A percentile compares a stretch with the other conserved stretches of the same genome.
Conservation (phyloP, 2,329 filamentous ascomycete genomes). For the Colletotrichum sp. region DNA sequence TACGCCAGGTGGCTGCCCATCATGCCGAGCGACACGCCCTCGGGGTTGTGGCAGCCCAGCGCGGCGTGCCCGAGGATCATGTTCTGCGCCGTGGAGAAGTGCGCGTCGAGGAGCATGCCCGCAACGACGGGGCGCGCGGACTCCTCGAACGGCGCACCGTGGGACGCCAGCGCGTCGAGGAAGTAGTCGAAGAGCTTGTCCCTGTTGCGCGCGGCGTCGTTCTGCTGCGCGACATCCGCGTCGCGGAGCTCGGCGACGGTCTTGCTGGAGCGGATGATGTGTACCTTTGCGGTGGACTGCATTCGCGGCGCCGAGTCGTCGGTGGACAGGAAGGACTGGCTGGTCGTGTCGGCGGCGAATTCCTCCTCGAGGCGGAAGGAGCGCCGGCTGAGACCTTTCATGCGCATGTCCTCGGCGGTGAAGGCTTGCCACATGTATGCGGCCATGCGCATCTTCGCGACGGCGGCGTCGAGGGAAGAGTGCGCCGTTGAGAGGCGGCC, state of each 20-base stretch:
- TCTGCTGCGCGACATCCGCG: conserved; percentile 69
- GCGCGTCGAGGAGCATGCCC: conserved; percentile 71
- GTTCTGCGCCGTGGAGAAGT: conserved; percentile 65
- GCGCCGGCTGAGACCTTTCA: conserved; percentile 70
- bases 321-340: conserved; percentile 29
- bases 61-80: conserved; percentile 72
- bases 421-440: conserved; percentile 81
- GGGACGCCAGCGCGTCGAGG: conserved; percentile 48
- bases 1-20: conserved; percentile 76
- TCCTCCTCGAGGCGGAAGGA: conserved; percentile 78
- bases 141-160: conserved; percentile 34
- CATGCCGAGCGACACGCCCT: conserved; percentile 68
- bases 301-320: neutral
- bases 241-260: conserved; percentile 71
- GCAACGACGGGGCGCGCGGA: conserved; percentile 66
- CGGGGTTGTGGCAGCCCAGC: conserved; percentile 55
- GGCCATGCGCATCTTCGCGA: conserved; percentile 74
- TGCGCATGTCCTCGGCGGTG: conserved; percentile 76
- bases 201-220: conserved; percentile 57
- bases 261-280: conserved; percentile 68
- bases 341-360: conserved; percentile 72
- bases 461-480: conserved; percentile 63
- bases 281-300: conserved; percentile 61
- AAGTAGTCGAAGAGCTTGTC: conserved; percentile 54
- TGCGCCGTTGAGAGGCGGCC: conserved; percentile 56